Base-by-base conservation (phyloP, 495 filamentous ascomycete genomes). In the Penicillium pulvis region DNA sequence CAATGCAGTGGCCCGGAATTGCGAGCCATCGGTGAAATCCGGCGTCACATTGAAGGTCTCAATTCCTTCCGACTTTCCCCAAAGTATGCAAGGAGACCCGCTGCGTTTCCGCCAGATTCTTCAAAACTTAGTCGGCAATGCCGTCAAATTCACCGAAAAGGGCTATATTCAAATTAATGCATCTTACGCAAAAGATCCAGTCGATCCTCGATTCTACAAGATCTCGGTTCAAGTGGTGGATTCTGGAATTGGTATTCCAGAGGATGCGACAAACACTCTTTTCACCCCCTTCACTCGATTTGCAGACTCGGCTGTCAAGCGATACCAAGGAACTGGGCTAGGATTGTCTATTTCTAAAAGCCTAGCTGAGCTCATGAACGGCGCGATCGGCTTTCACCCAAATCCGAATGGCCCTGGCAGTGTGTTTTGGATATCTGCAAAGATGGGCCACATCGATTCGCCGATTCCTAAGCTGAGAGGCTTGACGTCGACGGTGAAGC, bases 231-330 rank as follows among this genome's bases (percentile, higher is more conserved):
- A 77, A 48, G 84, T 97, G 4, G 79, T 87, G 62, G 92, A 97
- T 59, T 87, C 90, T 3, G 92, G 92, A 0, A 94, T 96, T 47
- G 92, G 91, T 3, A 91, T 95, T 11, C 86, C 89, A 45, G 87
- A 92, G 39, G 83, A 86, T 51, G 88, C 91, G 0, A 73, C 83
- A 16, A 84, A 84, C 60, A 83, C 82, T 16, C 78, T 96, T 2
- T 96, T 96, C 77, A 88, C 89, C 41, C 92, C 92, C 1, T 96
- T 95, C 64, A 89, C 85, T 45, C 90, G 94, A 67, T 91, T 90
- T 24, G 92, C 94, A 62, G 80, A 91, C 20, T 90, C 88, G 3
- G 90, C 87, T 6, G 87, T 85, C 10, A 81, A 87, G 43, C 81
- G 82, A 30, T 94, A 91, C 69, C 91, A 90, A 24, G 91, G 92